These are phyloP conservation scores for Salix koriyanagi DNA, from an alignment of 345 rosid species.

Conservation along the genomic window DNA sequence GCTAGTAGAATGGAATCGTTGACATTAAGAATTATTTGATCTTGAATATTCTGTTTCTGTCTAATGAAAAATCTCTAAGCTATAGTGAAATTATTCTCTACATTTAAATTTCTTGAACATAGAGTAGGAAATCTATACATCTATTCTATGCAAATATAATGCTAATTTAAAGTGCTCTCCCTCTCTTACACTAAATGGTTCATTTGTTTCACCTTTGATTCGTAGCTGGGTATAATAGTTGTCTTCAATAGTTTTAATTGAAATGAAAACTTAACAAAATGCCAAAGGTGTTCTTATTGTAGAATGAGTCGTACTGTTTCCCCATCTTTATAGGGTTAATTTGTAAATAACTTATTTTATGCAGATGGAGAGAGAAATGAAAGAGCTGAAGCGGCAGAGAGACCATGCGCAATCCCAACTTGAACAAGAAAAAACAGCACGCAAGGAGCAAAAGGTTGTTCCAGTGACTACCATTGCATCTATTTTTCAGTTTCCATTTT, in stretches of 20 bases:
- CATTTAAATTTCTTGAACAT: background rate
- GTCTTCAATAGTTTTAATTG: background rate
- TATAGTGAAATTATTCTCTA: background rate
- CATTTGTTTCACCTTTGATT: background rate
- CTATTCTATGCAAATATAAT: background rate
- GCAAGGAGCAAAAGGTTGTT: conserved; percentile 70
- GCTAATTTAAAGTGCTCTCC: background rate
- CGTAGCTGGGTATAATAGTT: background rate
- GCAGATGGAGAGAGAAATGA: conserved; percentile 87
- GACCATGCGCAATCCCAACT: conserved; percentile 79
- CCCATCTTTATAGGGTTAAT: background rate
- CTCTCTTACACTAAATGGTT: background rate
- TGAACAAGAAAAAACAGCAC: conserved; percentile 64
- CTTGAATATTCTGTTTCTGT: background rate
- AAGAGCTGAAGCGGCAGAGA: conserved; percentile 90
- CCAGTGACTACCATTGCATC: background rate
- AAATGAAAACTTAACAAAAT: background rate
- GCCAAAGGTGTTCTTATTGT: background rate
- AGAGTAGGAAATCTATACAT: background rate
- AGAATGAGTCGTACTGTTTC: background rate
- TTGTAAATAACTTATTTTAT: conserved; percentile 6
- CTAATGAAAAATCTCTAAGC: background rate
- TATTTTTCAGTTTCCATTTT: background rate
- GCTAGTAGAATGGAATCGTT: background rate
- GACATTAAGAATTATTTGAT: background rate